phyloP scores from a whole-genome alignment of 768 basidiomycete species.

The Mycena pura region DNA sequence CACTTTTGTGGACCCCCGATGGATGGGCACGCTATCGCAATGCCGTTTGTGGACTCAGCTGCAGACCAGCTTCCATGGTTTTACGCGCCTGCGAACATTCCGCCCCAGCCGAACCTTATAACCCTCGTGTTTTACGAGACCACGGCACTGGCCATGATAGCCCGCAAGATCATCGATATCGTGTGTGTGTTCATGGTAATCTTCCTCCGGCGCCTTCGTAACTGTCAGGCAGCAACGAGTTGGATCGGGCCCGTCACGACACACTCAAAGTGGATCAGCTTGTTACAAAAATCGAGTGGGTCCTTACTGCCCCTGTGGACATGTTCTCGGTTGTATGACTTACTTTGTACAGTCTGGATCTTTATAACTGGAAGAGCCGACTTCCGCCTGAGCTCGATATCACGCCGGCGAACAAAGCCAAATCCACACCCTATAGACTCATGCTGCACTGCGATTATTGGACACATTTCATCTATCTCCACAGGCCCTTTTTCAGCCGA shows the following conservation, averaged over 20 bases:
- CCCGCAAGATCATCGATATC: conserved; percentile 39
- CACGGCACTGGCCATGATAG: conserved; percentile 40
- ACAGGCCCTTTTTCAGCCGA: conserved; percentile 39
- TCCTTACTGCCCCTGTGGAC: not conserved
- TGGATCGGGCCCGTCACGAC: conserved; percentile 6
- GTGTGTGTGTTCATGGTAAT: conserved; percentile 32
- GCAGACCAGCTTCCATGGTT: conserved; percentile 40
- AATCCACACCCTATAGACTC: conserved; percentile 36
- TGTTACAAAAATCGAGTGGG: conserved; percentile 30
- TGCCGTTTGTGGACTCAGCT: conserved; percentile 42
- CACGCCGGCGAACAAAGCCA: conserved; percentile 31
- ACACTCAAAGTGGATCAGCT: conserved; percentile 10
- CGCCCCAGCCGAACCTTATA: conserved; percentile 28
- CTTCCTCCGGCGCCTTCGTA: not conserved
- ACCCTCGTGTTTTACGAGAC: conserved; percentile 38
- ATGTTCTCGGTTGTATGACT: not conserved
- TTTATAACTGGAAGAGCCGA: conserved; percentile 33
- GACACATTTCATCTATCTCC: conserved; percentile 46
- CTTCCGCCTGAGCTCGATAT: conserved; percentile 37
- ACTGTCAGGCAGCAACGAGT: not conserved
- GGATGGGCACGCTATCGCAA: conserved; percentile 31
- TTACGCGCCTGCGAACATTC: conserved; percentile 37
- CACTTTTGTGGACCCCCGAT: conserved; percentile 41
- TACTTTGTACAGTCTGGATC: conserved; percentile 16
- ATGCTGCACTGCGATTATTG: conserved; percentile 44